Conservation (phyloP, 78 protist species). For the Isochrysis galbana region DNA sequence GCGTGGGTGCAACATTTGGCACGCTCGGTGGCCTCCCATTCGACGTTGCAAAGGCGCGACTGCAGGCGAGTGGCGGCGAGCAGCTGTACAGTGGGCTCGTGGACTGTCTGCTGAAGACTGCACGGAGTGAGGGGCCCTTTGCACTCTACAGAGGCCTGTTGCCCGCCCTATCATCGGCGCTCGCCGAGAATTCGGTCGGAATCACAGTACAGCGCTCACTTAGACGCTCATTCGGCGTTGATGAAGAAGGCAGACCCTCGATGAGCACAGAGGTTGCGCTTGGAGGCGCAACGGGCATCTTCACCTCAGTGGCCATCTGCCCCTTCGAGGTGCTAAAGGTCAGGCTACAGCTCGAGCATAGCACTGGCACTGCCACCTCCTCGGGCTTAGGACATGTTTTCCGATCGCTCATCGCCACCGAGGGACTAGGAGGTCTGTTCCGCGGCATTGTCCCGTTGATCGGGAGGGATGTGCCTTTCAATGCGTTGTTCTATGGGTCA, state of each 20-base stretch:
- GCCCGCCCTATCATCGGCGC: background rate
- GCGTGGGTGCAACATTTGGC: background rate
- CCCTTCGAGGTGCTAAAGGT: slow-evolving; percentile 1
- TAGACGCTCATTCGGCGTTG: background rate
- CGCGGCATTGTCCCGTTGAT: background rate
- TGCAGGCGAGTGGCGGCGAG: background rate
- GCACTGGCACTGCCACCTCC: background rate
- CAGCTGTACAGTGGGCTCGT: background rate
- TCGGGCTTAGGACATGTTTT: background rate
- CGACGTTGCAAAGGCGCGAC: background rate
- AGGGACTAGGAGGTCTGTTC: background rate
- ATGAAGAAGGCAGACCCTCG: background rate
- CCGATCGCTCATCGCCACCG: background rate
- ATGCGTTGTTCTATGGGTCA: background rate
- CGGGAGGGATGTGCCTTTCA: background rate
- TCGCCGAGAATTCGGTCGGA: background rate
- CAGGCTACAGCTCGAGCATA: background rate
- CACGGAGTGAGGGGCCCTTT: background rate
- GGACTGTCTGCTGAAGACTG: background rate
- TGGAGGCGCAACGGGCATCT: background rate
- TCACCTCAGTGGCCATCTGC: background rate
- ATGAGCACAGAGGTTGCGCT: background rate
- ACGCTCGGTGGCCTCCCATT: background rate
- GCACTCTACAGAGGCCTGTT: background rate
- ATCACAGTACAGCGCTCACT: background rate